Conservation (phyloP, 768 basidiomycete genomes). For the Leccinum uliginosum region DNA sequence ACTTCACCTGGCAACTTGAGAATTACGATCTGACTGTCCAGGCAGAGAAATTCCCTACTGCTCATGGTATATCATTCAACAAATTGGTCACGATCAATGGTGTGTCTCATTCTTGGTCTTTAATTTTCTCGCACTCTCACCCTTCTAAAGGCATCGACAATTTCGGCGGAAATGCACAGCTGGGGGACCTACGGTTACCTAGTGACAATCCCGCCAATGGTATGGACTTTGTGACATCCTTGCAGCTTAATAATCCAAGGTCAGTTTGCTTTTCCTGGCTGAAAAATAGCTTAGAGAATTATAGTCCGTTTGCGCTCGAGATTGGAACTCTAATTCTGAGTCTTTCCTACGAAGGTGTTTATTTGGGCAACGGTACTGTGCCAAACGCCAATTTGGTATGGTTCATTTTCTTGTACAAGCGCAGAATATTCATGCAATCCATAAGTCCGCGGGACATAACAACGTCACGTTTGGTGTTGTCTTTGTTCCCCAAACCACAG, state of each 20-base stretch:
- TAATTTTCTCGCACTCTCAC: background rate
- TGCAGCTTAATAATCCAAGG: constrained; percentile 55
- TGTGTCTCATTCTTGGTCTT: constrained; percentile 11
- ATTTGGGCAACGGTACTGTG: constrained; percentile 53
- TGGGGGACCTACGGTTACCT: constrained; percentile 60
- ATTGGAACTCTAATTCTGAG: constrained; percentile 64
- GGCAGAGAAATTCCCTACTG: constrained; percentile 62
- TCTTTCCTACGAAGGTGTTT: constrained; percentile 52
- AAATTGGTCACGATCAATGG: constrained; percentile 58
- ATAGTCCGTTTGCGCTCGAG: constrained; percentile 60
- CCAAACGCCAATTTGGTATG: constrained; percentile 48
- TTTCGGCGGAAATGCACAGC: constrained; percentile 49
- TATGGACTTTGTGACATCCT: constrained; percentile 59
- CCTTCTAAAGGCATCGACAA: constrained; percentile 48
- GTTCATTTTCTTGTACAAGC: background rate
- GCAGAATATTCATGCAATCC: background rate
- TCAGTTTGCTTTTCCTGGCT: constrained; percentile 11
- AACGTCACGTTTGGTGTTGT: constrained; percentile 54
- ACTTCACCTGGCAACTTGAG: constrained; percentile 63
- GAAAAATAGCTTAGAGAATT: constrained; percentile 1
- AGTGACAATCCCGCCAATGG: constrained; percentile 64
- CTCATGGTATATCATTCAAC: constrained; percentile 60
- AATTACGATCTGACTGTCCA: constrained; percentile 55
- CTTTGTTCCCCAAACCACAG: constrained; percentile 48
- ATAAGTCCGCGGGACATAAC: constrained; percentile 50